These are phyloP conservation scores for Scheffersomyces illinoinensis DNA, from an alignment of 1,139 yeast genomes.

Conservation along the genomic window DNA sequence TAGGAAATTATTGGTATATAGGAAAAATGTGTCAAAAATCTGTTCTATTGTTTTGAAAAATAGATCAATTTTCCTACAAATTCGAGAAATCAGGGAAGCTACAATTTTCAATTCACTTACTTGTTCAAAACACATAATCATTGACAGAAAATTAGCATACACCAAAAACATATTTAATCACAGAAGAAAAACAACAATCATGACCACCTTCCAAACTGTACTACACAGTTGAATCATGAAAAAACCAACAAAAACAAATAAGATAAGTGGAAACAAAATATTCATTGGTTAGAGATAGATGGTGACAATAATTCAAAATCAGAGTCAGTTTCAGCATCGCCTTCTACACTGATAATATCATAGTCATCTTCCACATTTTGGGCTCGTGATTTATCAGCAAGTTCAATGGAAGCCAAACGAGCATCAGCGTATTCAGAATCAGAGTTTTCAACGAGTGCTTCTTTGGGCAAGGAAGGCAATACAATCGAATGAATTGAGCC, in stretches of 20 bases:
- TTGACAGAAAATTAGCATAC: no score
- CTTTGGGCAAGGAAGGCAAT: slow-evolving; percentile 37
- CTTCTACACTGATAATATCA: slow-evolving; percentile 36
- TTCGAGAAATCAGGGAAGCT: no score
- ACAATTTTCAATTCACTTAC: no score
- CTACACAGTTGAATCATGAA: neutral
- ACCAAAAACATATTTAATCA: no score
- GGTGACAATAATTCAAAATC: slow-evolving; percentile 45
- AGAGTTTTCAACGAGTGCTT: slow-evolving; percentile 14
- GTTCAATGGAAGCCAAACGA: slow-evolving; percentile 4
- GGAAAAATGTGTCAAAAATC: no score
- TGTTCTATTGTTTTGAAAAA: no score
- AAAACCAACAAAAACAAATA: neutral
- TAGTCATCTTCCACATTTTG: slow-evolving; percentile 23
- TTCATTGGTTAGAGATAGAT: slow-evolving; percentile 9
- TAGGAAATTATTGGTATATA: no score
- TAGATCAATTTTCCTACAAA: no score
- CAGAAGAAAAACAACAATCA: no score
- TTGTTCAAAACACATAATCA: no score
- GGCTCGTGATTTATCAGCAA: neutral
- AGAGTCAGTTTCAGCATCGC: slow-evolving; percentile 28
- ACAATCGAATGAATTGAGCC: slow-evolving; percentile 34
- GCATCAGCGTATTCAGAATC: slow-evolving; percentile 28
- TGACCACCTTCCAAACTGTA: no score
- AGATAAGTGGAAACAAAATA: slow-evolving; percentile 5